phyloP scores from a whole-genome alignment of 2,329 filamentous ascomycete species.

The Didymella segeticola region DNA sequence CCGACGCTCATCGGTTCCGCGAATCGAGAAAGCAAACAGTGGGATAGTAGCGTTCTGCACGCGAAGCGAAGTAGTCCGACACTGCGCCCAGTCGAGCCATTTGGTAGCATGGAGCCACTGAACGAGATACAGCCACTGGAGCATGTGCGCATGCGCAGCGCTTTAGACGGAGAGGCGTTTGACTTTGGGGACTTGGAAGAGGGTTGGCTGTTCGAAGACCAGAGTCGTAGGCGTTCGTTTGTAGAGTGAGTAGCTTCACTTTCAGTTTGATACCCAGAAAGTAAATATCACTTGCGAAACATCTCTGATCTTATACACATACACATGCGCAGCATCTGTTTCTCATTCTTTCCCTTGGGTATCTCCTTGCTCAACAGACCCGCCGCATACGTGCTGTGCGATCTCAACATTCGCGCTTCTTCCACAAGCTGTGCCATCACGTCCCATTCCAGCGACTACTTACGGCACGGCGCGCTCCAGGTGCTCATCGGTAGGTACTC shows the following conservation, averaged over 20 bases:
- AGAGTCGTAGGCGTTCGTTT: background rate
- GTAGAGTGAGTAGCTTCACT: background rate
- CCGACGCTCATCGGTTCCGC: conserved; percentile 36
- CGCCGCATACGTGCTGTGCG: background rate
- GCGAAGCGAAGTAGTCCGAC: conserved; percentile 25
- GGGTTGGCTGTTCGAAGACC: background rate
- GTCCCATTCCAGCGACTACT: too few relatives aligned
- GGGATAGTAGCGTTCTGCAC: conserved; percentile 5
- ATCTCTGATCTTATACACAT: too few relatives aligned
- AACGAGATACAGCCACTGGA: conserved; percentile 33
- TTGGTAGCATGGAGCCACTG: conserved; percentile 19
- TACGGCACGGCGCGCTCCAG: conserved; percentile 2
- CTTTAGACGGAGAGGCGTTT: conserved; percentile 18
- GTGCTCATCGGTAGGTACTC: conserved; percentile 3
- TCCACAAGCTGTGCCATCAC: too few relatives aligned
- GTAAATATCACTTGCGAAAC: too few relatives aligned
- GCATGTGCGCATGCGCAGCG: conserved; percentile 25
- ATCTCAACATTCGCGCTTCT: background rate
- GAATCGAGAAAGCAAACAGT: conserved; percentile 19
- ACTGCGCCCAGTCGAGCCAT: conserved; percentile 19
- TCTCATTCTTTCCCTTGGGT: background rate
- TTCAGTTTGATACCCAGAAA: background rate
- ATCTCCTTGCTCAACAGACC: background rate
- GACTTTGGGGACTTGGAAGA: conserved; percentile 2
- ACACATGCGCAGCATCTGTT: too few relatives aligned